Evolutionary conservation across 441 rosid species (phyloP).

Genomic region (Populus tomentosa): DNA sequence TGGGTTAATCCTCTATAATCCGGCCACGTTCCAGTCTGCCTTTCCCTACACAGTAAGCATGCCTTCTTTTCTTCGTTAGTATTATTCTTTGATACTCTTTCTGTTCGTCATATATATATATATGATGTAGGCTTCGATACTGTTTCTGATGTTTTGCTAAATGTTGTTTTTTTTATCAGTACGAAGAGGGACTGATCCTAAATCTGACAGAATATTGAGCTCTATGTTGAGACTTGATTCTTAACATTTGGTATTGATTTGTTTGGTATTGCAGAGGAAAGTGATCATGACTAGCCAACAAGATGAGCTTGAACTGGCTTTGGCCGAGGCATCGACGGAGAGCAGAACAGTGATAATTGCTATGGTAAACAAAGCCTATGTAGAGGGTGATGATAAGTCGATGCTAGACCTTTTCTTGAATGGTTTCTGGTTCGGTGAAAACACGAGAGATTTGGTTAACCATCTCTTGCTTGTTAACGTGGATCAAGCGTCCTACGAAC

Average conservation of each 20-base stretch:
- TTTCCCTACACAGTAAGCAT: conserved; percentile 2
- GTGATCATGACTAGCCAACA: not conserved
- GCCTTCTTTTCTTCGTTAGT: not conserved
- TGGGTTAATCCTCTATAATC: not conserved
- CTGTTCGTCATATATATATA: too few relatives aligned
- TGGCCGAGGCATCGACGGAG: conserved; percentile 22
- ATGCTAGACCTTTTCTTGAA: conserved; percentile 46
- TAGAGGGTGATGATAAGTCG: conserved; percentile 34
- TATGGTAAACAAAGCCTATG: conserved; percentile 41
- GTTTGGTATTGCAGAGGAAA: not conserved
- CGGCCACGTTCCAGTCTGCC: not conserved
- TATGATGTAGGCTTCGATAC: not conserved
- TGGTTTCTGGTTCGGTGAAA: conserved; percentile 44
- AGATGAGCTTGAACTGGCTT: not conserved
- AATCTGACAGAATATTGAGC: not conserved
- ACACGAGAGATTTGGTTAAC: conserved; percentile 25
- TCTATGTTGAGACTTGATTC: not conserved
- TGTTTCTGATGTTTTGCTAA: not conserved
- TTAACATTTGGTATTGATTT: not conserved
- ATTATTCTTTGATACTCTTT: too few relatives aligned
- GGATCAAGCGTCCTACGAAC: conserved; percentile 36
- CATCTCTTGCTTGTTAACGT: conserved; percentile 34
- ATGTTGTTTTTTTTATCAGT: not conserved
- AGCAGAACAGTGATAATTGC: conserved; percentile 44
- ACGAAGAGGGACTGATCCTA: not conserved